phyloP scores from a whole-genome alignment of 2,329 filamentous ascomycete species.

The Rasamsonia emersonii region DNA sequence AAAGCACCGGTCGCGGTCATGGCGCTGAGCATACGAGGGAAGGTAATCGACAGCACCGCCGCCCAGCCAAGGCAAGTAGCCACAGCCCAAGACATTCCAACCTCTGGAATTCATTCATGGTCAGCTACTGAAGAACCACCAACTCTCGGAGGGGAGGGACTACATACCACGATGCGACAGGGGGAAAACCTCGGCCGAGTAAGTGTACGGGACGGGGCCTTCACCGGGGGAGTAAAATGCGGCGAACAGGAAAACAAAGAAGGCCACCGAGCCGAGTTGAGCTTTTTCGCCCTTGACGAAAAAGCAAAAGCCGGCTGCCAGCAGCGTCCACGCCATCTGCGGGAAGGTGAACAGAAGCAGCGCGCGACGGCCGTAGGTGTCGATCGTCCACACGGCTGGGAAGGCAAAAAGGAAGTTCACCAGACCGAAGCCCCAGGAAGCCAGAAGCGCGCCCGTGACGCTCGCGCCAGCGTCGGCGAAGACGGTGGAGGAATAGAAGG shows the following conservation, averaged over 20 bases:
- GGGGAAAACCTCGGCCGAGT: conserved; percentile 49
- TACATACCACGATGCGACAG: conserved; percentile 43
- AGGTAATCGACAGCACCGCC: conserved; percentile 42
- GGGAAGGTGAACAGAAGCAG: conserved; percentile 59
- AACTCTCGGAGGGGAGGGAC: conserved; percentile 14
- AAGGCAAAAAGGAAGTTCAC: conserved; percentile 60
- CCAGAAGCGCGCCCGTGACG: conserved; percentile 49
- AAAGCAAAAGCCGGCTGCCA: conserved; percentile 54
- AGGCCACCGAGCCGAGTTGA: conserved; percentile 46
- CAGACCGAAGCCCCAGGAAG: conserved; percentile 57
- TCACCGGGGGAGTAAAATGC: conserved; percentile 59
- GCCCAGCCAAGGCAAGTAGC: conserved; percentile 42
- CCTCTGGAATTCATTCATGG: too few species aligned
- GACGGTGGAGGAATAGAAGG: conserved; percentile 62
- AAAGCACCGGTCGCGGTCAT: conserved; percentile 49
- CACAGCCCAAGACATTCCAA: conserved; percentile 37
- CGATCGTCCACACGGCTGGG: conserved; percentile 57
- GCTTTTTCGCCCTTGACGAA: conserved; percentile 38
- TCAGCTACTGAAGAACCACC: conserved; percentile 31
- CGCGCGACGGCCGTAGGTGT: conserved; percentile 56
- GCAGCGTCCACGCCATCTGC: conserved; percentile 59
- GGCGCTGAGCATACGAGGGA: conserved; percentile 38
- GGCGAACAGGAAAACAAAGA: conserved; percentile 58
- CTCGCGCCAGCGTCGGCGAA: conserved; percentile 48
- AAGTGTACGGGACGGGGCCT: conserved; percentile 46